Base-by-base conservation (phyloP, 1,284 basidiomycete species). In the Fistulina hepatica region DNA sequence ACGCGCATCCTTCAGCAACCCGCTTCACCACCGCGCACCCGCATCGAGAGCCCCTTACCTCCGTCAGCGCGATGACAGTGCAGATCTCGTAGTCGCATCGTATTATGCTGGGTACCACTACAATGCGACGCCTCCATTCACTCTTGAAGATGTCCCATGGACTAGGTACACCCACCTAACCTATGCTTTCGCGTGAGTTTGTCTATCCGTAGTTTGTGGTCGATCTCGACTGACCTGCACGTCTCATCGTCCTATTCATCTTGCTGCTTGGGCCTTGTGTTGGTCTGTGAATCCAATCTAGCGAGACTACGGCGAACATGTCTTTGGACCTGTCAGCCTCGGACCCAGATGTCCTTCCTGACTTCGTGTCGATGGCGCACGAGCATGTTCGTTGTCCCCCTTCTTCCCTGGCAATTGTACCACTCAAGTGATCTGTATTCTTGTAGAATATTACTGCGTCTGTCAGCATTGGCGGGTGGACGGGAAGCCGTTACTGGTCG, bases 391-490 rank as follows among this genome's bases (percentile, higher is more conserved):
- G 44, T 34, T 10, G 10, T 9, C 21, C 21, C 19, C 6, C 2
- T 20, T 26, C 17, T 7, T 39, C 36, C n/a, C 26, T 17, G 20
- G 31, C 21, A 15, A 12, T 30, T 34, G 10, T 6, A 19, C 25
- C 43, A 35, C 24, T 21, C 21, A 19, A 23, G 19, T 38, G 8
- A 3, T 22, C 34, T 44, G 27, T 33, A 21, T 33, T 13, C 27
- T 19, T 11, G n/a, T 53, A 73, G 57, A 46, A 44, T 36, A 76
- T 81, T 42, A 64, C 69, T 45, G 79, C 81, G 20, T 64, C 74
- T 26, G 55, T 81, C n/a, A 69, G 73, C 25, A 62, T 85, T 37
- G 83, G 83, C 32, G 83, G 83, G 13, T 86, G 82, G 83, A 65
- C 68, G 6, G 79, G 78, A 30, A 66, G 63, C 12, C 55, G 39